A percentile compares a stretch with the other conserved stretches of the same genome.
Conservation (phyloP, 2,329 filamentous ascomycete species). For the Metarhizium anisopliae region DNA sequence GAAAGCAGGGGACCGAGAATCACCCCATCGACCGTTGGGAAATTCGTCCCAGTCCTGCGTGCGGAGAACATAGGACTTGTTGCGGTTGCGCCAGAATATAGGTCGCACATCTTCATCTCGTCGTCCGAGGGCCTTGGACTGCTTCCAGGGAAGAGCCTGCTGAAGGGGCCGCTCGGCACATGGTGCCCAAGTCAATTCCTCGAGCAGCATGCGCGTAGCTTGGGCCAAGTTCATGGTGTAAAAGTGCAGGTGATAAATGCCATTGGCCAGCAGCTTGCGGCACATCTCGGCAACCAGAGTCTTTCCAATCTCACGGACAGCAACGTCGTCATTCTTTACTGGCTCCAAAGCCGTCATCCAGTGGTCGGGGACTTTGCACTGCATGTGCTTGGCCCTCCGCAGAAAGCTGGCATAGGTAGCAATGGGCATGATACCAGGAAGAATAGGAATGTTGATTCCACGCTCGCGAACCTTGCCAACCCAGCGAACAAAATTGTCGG, state of each 20-base stretch:
- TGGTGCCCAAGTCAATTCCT: constrained; percentile 77
- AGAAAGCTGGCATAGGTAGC: constrained; percentile 91
- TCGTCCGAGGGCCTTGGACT: constrained; percentile 81
- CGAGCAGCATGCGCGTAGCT: constrained; percentile 86
- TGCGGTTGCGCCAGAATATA: constrained; percentile 97
- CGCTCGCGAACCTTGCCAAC: constrained; percentile 74
- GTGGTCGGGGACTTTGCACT: constrained; percentile 68
- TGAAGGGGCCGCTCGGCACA: constrained; percentile 69
- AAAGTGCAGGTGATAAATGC: constrained; percentile 87
- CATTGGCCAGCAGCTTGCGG: constrained; percentile 70
- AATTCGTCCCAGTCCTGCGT: constrained; percentile 99
- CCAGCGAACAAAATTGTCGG: constrained; percentile 90
- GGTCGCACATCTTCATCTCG: constrained; percentile 92
- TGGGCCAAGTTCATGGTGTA: constrained; percentile 99
- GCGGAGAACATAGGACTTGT: constrained; percentile 88
- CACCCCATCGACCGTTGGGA: constrained; percentile 96
- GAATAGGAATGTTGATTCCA: constrained; percentile 75
- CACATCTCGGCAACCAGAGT: constrained; percentile 84
- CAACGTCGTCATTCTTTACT: constrained; percentile 92
- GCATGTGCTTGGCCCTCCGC: constrained; percentile 83
- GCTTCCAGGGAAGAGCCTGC: constrained; percentile 91
- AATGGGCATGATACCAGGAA: constrained; percentile 82
- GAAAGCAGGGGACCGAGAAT: constrained; percentile 91
- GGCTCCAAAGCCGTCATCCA: constrained; percentile 82
- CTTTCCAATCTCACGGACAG: constrained; percentile 84